Base-by-base conservation (phyloP, 768 basidiomycete species). In the Infundibulicybe gibba region DNA sequence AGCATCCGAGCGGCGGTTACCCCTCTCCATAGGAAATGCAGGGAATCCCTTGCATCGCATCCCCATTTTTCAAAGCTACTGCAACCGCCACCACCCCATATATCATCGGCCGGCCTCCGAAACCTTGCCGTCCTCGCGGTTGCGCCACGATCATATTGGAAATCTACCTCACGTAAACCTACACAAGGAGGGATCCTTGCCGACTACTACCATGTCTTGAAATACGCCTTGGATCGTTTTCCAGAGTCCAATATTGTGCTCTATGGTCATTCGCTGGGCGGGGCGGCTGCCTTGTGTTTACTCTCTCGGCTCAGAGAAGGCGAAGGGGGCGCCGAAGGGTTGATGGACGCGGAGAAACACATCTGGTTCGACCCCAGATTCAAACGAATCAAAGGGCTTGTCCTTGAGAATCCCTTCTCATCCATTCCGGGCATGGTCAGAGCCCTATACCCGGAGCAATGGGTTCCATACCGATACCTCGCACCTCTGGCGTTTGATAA, bases 221-320 rank as follows among this genome's bases (percentile, higher is more conserved):
- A 53, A 4, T 59, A 73, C 51, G 55, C 66, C 5, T 50, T 66
- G 14, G 13, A 37, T 6, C 60, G 53, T 2, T 76, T 65, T 30
- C 72, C 74, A 0, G 17, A 40, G 13, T 55, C 64, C 2, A 48
- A 47, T 5, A 52, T 76, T 42, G 54, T 74, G 9, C 40, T 75
- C 4, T 75, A 74, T 51, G 76, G 75, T 0, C 77, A 79, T 56
- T 76, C 74, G 2, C 64, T 80, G 3, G 78, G 78, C 4, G 77
- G 68, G 0, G 64, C 75, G 1, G 65, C 66, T 12, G 67, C 73
- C 0, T 56, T 72, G 3, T 70, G 72, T 40, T 62, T 77, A 3
- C 59, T 74, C 8, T 54, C 59, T 2, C 37, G 65, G 10, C 51
- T 54, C 14, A 43, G 47, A 0, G 37, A 43, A 32, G 15, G 16